Percentiles rank a stretch among this genome's conserved stretches.
Evolutionary conservation across 768 basidiomycete genomes (phyloP).

Genomic region (Tulasnella sp.): DNA sequence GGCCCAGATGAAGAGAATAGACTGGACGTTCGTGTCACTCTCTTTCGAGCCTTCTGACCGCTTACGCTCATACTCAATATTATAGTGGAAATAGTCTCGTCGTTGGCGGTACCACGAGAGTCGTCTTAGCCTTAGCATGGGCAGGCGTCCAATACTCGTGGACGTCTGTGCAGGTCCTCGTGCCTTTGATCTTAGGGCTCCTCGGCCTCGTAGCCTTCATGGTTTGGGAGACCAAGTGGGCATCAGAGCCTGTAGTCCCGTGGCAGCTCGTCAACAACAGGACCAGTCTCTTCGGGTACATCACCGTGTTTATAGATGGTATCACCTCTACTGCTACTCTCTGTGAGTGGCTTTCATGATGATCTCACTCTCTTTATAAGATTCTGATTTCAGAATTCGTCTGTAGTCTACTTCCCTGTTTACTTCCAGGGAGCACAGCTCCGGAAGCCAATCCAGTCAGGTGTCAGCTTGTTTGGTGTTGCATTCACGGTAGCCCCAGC

Average conservation of each 20-base stretch:
- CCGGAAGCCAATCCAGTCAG: conserved; percentile 13
- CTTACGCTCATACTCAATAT: conserved; percentile 25
- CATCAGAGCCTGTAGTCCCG: conserved; percentile 29
- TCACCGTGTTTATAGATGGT: conserved; percentile 20
- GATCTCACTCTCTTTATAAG: neutral
- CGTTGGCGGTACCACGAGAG: conserved; percentile 28
- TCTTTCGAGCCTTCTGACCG: conserved; percentile 14
- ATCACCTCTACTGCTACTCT: conserved; percentile 18
- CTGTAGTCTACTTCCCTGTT: conserved; percentile 20
- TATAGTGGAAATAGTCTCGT: conserved; percentile 22
- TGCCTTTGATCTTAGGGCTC: conserved; percentile 33
- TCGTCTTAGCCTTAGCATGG: conserved; percentile 29
- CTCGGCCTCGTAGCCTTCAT: conserved; percentile 30
- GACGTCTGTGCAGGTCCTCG: conserved; percentile 31
- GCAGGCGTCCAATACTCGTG: conserved; percentile 35
- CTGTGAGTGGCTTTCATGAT: conserved; percentile 14
- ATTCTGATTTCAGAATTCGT: neutral
- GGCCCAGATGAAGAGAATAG: conserved; percentile 12
- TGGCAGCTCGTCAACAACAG: conserved; percentile 25
- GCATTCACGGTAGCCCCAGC: conserved; percentile 20
- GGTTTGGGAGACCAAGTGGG: conserved; percentile 29
- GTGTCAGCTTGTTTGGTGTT: neutral
- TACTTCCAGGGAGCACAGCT: conserved; percentile 24
- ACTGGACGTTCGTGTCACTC: conserved; percentile 11
- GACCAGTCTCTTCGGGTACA: conserved; percentile 22